A percentile compares a stretch with the other conserved stretches of the same genome.
Evolutionary conservation across 2,329 filamentous ascomycete genomes (phyloP).

Genomic region (Mycosphaerella sp.): DNA sequence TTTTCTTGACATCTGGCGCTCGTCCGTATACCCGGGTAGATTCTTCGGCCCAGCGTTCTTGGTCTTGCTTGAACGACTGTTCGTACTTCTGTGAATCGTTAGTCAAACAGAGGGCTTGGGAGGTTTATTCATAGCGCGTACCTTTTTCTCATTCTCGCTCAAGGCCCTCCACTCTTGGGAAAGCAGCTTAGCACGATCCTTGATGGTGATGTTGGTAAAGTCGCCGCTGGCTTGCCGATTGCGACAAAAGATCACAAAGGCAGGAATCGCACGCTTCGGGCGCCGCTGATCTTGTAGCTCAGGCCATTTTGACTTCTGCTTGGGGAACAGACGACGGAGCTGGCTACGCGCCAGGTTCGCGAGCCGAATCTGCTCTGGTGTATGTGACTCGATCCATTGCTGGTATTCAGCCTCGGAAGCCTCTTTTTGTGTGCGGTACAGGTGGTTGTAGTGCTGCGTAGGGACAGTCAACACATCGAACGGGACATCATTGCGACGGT

Average conservation of each 20-base stretch:
- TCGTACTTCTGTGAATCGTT: conserved; percentile 19
- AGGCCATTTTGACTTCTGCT: conserved; percentile 16
- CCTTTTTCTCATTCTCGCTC: conserved; percentile 44
- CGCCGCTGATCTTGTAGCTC: conserved; percentile 52
- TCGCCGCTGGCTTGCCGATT: conserved; percentile 47
- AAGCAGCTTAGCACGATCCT: conserved; percentile 41
- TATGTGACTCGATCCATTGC: conserved; percentile 51
- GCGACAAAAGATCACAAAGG: conserved; percentile 42
- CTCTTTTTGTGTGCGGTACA: conserved; percentile 44
- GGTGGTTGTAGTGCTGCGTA: conserved; percentile 49
- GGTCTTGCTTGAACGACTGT: conserved; percentile 7
- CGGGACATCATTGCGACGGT: background rate
- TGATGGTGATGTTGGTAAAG: conserved; percentile 41
- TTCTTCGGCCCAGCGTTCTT: conserved; percentile 14
- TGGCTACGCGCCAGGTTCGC: conserved; percentile 53
- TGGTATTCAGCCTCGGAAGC: conserved; percentile 43
- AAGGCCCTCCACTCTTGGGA: conserved; percentile 46
- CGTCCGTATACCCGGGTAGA: background rate
- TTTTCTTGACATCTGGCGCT: background rate
- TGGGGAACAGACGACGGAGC: conserved; percentile 27
- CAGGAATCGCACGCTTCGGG: conserved; percentile 39
- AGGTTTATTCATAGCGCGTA: conserved; percentile 20
- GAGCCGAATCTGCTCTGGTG: conserved; percentile 50
- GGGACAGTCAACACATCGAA: conserved; percentile 1
- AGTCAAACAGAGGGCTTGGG: background rate